These are phyloP conservation scores for Penicillium flavigenum DNA, from an alignment of 495 filamentous ascomycete genomes.

Conservation along the genomic window DNA sequence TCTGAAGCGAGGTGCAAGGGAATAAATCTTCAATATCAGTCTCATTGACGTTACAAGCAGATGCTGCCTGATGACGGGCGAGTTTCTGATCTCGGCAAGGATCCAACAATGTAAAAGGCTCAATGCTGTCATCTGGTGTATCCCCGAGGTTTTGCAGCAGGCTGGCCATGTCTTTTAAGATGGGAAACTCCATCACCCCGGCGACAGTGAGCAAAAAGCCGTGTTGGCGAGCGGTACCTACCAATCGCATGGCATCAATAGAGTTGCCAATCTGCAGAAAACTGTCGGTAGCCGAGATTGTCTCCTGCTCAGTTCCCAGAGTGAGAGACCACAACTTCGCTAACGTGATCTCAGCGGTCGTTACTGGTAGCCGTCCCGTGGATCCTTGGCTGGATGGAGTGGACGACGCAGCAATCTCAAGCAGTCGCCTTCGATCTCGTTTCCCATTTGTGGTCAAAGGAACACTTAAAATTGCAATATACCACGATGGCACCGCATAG, in stretches of 20 bases:
- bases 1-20: neutral
- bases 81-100: neutral
- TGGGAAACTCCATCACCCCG: too few relatives aligned
- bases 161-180: too few relatives aligned
- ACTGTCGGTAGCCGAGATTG: neutral
- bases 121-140: neutral
- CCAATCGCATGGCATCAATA: slow-evolving; percentile 1
- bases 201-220: neutral
- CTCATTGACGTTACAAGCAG: neutral
- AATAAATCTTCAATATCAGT: neutral
- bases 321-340: neutral
- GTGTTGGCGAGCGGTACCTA: neutral
- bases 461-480: neutral
- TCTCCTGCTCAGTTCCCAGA: neutral
- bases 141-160: too few relatives aligned
- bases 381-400: neutral
- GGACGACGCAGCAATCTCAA: neutral
- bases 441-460: neutral
- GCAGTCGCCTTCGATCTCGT: neutral
- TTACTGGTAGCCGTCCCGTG: too few relatives aligned
- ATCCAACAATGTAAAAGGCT: neutral
- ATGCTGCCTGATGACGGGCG: neutral
- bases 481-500: neutral
- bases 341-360: too few relatives aligned
- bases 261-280: neutral